Percentiles rank a stretch among this genome's conserved stretches.
Evolutionary conservation across 1,284 basidiomycete genomes (phyloP).

Genomic region (Sphagnurus paluster): DNA sequence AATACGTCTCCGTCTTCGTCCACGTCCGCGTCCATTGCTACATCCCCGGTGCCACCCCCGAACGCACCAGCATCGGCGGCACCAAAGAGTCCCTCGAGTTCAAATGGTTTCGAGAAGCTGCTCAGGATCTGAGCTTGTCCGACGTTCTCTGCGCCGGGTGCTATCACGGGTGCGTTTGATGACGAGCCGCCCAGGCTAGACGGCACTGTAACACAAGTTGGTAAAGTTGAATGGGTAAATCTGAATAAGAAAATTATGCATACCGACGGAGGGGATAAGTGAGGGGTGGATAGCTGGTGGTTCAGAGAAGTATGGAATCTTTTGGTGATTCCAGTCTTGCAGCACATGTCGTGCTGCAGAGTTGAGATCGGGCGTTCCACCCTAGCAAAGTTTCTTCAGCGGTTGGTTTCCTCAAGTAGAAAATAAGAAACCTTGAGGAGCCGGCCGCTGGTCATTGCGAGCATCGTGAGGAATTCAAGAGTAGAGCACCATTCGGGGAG

Average conservation of each 20-base stretch:
- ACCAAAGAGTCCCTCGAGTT: slow-evolving; percentile 72
- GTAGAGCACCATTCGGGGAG: slow-evolving; percentile 74
- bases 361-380: slow-evolving; percentile 89
- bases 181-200: slow-evolving; percentile 20
- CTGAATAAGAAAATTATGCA: slow-evolving; percentile 6
- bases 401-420: neutral
- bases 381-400: slow-evolving; percentile 41
- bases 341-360: slow-evolving; percentile 85
- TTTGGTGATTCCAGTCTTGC: slow-evolving; percentile 95
- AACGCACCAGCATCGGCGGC: slow-evolving; percentile 77
- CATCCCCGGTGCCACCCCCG: slow-evolving; percentile 34
- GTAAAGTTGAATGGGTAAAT: neutral
- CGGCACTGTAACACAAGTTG: slow-evolving; percentile 4
- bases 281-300: slow-evolving; percentile 82
- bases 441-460: slow-evolving; percentile 85
- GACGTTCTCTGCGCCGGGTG: slow-evolving; percentile 71
- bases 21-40: slow-evolving; percentile 37
- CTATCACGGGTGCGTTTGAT: slow-evolving; percentile 39
- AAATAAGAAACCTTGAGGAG: slow-evolving; percentile 64
- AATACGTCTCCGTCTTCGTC: slow-evolving; percentile 39
- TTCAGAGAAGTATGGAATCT: slow-evolving; percentile 85
- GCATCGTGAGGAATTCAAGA: slow-evolving; percentile 88
- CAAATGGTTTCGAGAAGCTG: slow-evolving; percentile 69
- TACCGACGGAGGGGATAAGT: slow-evolving; percentile 58
- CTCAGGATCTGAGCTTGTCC: slow-evolving; percentile 74